Base-by-base conservation (phyloP, 495 filamentous ascomycete species). In the Aspergillus mulundensis region DNA sequence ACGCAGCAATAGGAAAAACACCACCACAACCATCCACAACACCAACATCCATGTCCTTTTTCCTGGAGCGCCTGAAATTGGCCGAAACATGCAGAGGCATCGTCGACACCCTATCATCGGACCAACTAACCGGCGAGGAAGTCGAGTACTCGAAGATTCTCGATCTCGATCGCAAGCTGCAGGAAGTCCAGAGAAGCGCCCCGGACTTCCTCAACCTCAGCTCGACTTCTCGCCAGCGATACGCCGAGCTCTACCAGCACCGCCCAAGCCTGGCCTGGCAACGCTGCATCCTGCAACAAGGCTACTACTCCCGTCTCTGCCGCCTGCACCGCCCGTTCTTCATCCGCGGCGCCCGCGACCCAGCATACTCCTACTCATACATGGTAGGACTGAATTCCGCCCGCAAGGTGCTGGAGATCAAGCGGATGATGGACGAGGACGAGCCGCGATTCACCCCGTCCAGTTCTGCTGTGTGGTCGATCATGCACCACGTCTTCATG, bases 401-500 rank as follows among this genome's bases (percentile, higher is more conserved):
- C 1, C 72, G 76, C 1, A 74, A 70, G 15, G 67, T 79, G 5
- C 50, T 76, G 0, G 71, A 73, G 34, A 57, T 73, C 7, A 71
- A 71, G 28, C 65, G 70, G 4, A 70, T 79, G 2, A 70, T 74
- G 59, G 74, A 72, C 30, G 67, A 71, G 38, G 65, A 74, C 23
- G 64, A 68, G 16, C 66, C 67, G 6, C 15, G 46, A 1, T 61
- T 66, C 18, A 57, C 50, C 0, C 64, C 70, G 1, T 64, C 67
- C 16, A 67, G 63, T 34, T 69, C 69, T 0, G 60, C 65, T 0
- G 54, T 71, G 12, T 74, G 71, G 71, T 60, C 70, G 0, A 63
- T 78, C 8, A 68, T 80, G 64, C 65, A 75, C 41, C 69, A 73
- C 36, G 72, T 79, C 0, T 79, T 79, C 54, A 71, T 78, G 66